Evolutionary conservation across 2,329 filamentous ascomycete genomes (phyloP), one percentile per base, ranked within the genome.

Genomic region (Cladosporium sp.): DNA sequence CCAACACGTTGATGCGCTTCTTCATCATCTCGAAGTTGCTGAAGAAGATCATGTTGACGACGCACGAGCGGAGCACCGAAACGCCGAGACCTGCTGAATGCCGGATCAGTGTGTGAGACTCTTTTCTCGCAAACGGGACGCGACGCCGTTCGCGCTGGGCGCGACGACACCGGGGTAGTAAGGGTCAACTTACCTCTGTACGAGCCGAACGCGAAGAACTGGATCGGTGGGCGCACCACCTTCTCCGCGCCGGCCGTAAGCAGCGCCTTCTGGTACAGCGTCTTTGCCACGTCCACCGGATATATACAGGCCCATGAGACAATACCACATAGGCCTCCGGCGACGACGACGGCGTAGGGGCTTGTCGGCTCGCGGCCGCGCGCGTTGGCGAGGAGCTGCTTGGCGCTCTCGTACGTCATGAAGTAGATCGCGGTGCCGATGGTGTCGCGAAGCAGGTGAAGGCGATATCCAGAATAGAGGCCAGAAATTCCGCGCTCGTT

Each of bases 41-140:
- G 73, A 95, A 95, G 77, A 95, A 95, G 63, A 95, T 87, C 59
- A 88, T 87, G 67, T 95, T 95, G 61, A 93, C 84, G 49, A 89
- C 77, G 63, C 86, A 90, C 10, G 87, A 91, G 52, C 89, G 83
- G 59, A 82, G 80, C 83, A 93, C 91, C 35, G 87, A 91, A 22
- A 93, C 88, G 18, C 84, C 87, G 3, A 95, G 77, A 31, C 75
- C 73, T 75, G 51, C 13, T 37, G 35, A 38, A 14, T 13, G 35
- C 33, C 31, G 40, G 40, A 41, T 41, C 45, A 43, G 46, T 46
- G 22, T 28, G 22, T 28, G 22, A 28, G 22, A 28, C 22, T 28
- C 22, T 28, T 28, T 28, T 28, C 22, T 28, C 22, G 22, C 22
- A 28, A 28, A 5, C 22, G 22, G 22, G 7, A 28, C 22, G 4